Conservation (phyloP, 768 basidiomycete genomes). For the Lentinula sp. region DNA sequence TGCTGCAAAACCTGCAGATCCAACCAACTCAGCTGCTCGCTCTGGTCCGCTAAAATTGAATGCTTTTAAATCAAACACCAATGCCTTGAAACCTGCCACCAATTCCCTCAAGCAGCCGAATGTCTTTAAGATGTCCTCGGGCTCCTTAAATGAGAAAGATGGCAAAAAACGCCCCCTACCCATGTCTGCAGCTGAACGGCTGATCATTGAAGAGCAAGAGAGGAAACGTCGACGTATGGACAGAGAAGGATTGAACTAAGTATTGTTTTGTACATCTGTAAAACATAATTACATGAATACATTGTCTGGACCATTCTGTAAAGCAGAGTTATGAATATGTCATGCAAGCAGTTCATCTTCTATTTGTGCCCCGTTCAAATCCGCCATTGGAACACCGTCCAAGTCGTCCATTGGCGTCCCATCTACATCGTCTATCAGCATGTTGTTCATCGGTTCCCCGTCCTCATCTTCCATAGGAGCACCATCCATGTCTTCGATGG, state of each 20-base stretch:
- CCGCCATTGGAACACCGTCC: constrained; percentile 28
- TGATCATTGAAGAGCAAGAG: constrained; percentile 90
- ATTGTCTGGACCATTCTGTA: not conserved
- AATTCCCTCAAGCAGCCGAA: constrained; percentile 73
- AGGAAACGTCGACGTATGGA: constrained; percentile 80
- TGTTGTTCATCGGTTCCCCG: constrained; percentile 14
- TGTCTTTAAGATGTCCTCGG: constrained; percentile 52
- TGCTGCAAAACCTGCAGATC: constrained; percentile 29
- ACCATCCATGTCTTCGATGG: constrained; percentile 31
- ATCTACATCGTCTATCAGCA: too few species aligned
- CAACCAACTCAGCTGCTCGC: constrained; percentile 18
- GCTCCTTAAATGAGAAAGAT: constrained; percentile 33
- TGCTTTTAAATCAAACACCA: constrained; percentile 47
- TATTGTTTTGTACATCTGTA: not conserved
- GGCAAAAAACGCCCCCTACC: constrained; percentile 58
- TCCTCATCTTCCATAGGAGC: constrained; percentile 30
- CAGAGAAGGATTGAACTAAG: constrained; percentile 19
- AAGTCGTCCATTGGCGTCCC: constrained; percentile 30
- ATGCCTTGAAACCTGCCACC: constrained; percentile 46
- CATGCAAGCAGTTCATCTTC: constrained; percentile 15
- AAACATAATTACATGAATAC: not conserved
- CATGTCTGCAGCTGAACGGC: constrained; percentile 77
- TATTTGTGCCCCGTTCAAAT: too few species aligned
- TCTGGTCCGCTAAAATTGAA: constrained; percentile 50
- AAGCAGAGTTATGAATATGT: not conserved